These are phyloP conservation scores for Emericellopsis atlantica DNA, from an alignment of 2,329 filamentous ascomycete genomes.

Conservation along the genomic window DNA sequence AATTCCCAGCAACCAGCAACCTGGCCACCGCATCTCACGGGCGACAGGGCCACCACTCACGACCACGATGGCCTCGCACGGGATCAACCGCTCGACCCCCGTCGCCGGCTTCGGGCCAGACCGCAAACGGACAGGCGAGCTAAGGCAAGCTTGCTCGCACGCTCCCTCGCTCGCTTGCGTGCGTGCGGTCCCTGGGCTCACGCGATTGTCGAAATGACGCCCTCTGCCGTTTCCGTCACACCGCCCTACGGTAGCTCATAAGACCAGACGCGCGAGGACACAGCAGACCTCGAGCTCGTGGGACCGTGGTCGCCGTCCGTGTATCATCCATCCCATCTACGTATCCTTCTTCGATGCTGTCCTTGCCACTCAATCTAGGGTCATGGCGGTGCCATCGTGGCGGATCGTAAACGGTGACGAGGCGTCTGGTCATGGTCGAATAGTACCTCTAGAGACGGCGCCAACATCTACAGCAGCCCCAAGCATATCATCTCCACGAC, in stretches of 20 bases:
- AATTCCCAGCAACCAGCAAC: neutral
- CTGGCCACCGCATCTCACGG: neutral
- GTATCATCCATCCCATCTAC: neutral
- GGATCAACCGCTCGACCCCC: neutral
- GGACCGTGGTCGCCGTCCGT: neutral
- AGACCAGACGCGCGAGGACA: neutral
- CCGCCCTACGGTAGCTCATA: slow-evolving; percentile 3
- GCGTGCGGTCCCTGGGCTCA: neutral
- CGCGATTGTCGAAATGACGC: slow-evolving; percentile 2
- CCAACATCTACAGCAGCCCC: too few relatives aligned
- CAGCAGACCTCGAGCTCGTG: neutral
- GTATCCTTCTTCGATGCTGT: too few relatives aligned
- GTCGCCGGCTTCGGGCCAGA: neutral
- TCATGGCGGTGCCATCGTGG: too few relatives aligned
- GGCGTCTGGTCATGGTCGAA: too few relatives aligned
- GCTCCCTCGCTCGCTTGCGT: too few relatives aligned
- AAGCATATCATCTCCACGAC: too few relatives aligned
- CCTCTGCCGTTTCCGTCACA: slow-evolving; percentile 5
- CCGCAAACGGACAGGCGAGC: slow-evolving; percentile 2
- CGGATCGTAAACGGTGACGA: too few relatives aligned
- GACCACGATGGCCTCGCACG: slow-evolving; percentile 4
- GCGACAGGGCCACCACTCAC: neutral
- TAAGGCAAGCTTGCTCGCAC: neutral
- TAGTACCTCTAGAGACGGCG: too few relatives aligned
- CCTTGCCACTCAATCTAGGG: too few relatives aligned